Evolutionary conservation across 148 eudicot genomes (phyloP).

Genomic region (Euryodendron excelsum): DNA sequence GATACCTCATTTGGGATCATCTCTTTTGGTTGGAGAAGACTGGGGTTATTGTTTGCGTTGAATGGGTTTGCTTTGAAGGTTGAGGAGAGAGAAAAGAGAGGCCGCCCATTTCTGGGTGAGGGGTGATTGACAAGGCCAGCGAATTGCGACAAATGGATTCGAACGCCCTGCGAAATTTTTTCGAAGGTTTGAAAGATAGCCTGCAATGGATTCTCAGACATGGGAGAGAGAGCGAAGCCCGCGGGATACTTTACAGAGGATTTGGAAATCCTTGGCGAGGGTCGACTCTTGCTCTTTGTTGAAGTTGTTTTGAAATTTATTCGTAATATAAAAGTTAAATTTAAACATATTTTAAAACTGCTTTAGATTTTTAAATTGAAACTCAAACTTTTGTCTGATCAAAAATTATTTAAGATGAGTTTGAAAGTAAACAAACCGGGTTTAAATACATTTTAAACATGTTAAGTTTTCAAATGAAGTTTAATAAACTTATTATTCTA

Average conservation of each 20-base stretch:
- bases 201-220: slow-evolving; percentile 67
- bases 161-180: slow-evolving; percentile 48
- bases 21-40: slow-evolving; percentile 19
- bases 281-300: no score
- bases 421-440: no score
- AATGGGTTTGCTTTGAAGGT: slow-evolving; percentile 18
- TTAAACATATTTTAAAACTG: no score
- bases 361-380: no score
- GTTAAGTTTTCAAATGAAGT: no score
- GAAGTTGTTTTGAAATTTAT: no score
- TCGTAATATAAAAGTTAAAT: no score
- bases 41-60: slow-evolving; percentile 1
- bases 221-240: slow-evolving; percentile 13
- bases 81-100: slow-evolving; percentile 26
- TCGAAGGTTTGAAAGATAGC: slow-evolving; percentile 40
- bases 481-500: no score
- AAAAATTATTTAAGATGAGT: no score
- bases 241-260: not conserved
- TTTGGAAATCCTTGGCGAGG: not conserved
- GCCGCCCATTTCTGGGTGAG: slow-evolving; percentile 22
- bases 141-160: slow-evolving; percentile 49
- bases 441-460: no score
- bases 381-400: no score
- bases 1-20: slow-evolving; percentile 25
- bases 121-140: slow-evolving; percentile 20